Evolutionary conservation across 495 filamentous ascomycete species (phyloP).

Genomic region (Sordaria brevicollis): DNA sequence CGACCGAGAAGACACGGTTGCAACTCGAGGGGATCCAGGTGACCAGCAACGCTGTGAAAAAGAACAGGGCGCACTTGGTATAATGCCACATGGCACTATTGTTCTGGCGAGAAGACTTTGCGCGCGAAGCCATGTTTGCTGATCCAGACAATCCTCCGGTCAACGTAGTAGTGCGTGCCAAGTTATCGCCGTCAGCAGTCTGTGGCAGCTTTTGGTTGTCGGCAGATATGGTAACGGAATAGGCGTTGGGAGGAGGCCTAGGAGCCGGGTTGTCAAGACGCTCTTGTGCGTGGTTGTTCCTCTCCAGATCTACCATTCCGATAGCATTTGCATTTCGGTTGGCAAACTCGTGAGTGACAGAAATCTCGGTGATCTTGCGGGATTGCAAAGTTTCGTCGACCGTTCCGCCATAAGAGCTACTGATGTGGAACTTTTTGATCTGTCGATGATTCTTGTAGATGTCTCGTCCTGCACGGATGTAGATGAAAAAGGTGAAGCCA

Average conservation of each 20-base stretch:
- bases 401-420: conserved; percentile 24
- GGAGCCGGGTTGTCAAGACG: conserved; percentile 1
- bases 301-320: conserved; percentile 15
- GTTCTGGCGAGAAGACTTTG: conserved; percentile 7
- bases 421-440: conserved; percentile 33
- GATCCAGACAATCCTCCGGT: neutral
- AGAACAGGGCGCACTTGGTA: conserved; percentile 74
- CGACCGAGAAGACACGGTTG: conserved; percentile 64
- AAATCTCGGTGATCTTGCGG: conserved; percentile 49
- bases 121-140: conserved; percentile 10
- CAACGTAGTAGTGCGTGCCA: neutral
- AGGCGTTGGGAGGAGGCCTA: conserved; percentile 15
- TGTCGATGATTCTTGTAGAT: conserved; percentile 51
- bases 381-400: conserved; percentile 29
- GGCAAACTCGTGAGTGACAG: conserved; percentile 33
- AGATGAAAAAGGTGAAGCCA: conserved; percentile 59
- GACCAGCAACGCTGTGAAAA: conserved; percentile 70
- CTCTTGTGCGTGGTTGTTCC: neutral
- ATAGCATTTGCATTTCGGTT: conserved; percentile 6
- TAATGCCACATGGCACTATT: conserved; percentile 63
- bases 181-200: neutral
- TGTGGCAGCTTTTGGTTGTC: conserved; percentile 1
- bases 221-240: conserved; percentile 40
- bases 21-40: conserved; percentile 80
- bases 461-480: conserved; percentile 57